Evolutionary conservation across 2,329 filamentous ascomycete genomes (phyloP), one percentile per base, ranked within the genome.

Genomic region (Paecilomyces fulvus): DNA sequence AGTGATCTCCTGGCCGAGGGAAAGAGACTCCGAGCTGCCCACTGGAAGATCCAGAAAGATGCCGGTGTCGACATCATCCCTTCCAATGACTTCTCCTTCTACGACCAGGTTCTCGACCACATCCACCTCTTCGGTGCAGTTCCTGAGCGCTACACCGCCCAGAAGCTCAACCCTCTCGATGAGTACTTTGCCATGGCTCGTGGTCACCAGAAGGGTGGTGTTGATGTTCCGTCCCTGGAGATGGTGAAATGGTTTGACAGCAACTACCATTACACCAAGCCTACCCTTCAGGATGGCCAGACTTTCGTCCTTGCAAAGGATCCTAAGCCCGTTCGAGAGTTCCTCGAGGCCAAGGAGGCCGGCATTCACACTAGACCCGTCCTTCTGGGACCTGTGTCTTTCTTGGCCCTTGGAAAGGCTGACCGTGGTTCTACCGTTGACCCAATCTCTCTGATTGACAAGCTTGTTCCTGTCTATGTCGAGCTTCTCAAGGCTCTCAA

Each of bases 211-310:
- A 95, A 74, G 58, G 74, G 76, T 56, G 67, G 68, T 20, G 37
- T 43, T 20, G 37, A 43, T 43, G 37, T 43, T n/a, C 37, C 37
- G 14, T 43, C 59, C 30, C 58, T 82, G 80, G 94, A 99, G 84
- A 99, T 99, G 94, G 94, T 99, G 70, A 99, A 99, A 84, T 99
- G 94, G 94, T 99, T 99, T 75, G 94, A 99, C 84, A 96, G 91
- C 65, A 99, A 99, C 88, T 99, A 99, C 87, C 94, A 97, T 85
- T 99, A 99, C 78, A 94, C 97, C 80, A 97, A 97, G 87, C 94
- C 94, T 63, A 96, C 94, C 61, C 85, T 99, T 65, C 91, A 96
- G 80, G 87, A 96, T 80, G 88, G 89, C 83, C 94, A 99, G 85
- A 87, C 83, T 72, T 99, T 99, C 87, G 92, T 88, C 79, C 90